phyloP scores from a whole-genome alignment of 192 early-diverging fungal genomes.

The Kappamyces sp. region DNA sequence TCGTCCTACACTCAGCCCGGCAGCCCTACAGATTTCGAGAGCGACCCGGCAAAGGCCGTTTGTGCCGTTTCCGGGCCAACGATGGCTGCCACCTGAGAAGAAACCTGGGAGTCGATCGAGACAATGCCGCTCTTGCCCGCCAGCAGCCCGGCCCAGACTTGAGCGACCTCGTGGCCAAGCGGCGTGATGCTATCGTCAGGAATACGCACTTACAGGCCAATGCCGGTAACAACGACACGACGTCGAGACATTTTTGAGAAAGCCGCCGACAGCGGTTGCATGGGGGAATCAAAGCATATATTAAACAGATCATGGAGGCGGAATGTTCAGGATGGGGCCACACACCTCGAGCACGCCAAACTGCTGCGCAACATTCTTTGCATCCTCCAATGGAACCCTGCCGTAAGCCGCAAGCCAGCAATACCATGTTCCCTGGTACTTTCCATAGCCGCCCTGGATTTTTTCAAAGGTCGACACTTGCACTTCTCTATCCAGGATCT shows the following conservation, averaged over 20 bases:
- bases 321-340: conserved; percentile 18
- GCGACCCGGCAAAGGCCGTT: neutral
- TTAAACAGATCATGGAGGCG: conserved; percentile 12
- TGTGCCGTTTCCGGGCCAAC: conserved; percentile 38
- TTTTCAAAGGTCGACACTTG: conserved; percentile 39
- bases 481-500: conserved; percentile 42
- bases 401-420: conserved; percentile 11
- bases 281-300: conserved; percentile 21
- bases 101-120: conserved; percentile 60
- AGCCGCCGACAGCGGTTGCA: too few species aligned
- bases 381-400: conserved; percentile 42
- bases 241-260: conserved; percentile 3
- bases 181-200: conserved; percentile 60
- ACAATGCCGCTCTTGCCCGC: conserved; percentile 70
- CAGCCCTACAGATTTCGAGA: neutral
- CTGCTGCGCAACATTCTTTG: conserved; percentile 30
- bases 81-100: conserved; percentile 70
- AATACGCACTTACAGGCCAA: conserved; percentile 51
- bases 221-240: conserved; percentile 92
- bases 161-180: conserved; percentile 66
- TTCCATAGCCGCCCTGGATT: conserved; percentile 51
- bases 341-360: conserved; percentile 28
- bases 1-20: conserved; percentile 53
- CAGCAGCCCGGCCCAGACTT: conserved; percentile 68
- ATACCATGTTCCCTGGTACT: conserved; percentile 55